Evolutionary conservation across 257 asterid genomes (phyloP), one percentile per base, ranked within the genome.

Genomic region (Scutellaria baicalensis): DNA sequence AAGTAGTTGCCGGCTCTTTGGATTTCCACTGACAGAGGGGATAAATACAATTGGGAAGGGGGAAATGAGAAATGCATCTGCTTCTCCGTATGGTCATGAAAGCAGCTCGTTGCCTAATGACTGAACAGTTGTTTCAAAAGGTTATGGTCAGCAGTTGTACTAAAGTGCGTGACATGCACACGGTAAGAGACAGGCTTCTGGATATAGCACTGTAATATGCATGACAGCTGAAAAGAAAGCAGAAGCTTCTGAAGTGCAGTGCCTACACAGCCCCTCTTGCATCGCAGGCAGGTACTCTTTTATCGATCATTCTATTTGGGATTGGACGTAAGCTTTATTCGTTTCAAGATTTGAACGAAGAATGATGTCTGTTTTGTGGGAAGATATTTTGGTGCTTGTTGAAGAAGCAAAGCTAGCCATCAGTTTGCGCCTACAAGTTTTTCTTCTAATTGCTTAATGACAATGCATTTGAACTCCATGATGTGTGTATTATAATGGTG

Each of bases 11-110:
- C 78, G 92, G 82, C 83, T 93, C 57, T 93, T 93, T 43, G 98
- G 98, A 3, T 93, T 93, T 72, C 81, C 98, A 9, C 75, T 93
- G 72, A 84, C 91, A 0, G 97, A 91, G 78, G 95, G 88, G 8
- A 80, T 72, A 66, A 52, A 66, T 27, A 40, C 73, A 23, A 27
- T 83, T 5, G 52, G 63, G 14, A 75, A 67, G 58, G 83, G 27
- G n/a, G 86, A 77, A 50, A 23, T 63, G 72, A 60, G 73, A 51
- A 23, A 73, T 45, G 68, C 73, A 40, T 64, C 75, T 11, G 33
- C 71, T 17, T 56, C 75, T 27, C 59, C 78, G 36, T 68, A 33
- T 18, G 73, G 42, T 55, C 78, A 35, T 13, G 80, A 70, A 39
- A 62, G 74, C 4, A 58, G 17, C 72, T 66, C 80, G 42, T 78